Conservation (phyloP, 2,329 filamentous ascomycete genomes). For the Xylaria sp. region DNA sequence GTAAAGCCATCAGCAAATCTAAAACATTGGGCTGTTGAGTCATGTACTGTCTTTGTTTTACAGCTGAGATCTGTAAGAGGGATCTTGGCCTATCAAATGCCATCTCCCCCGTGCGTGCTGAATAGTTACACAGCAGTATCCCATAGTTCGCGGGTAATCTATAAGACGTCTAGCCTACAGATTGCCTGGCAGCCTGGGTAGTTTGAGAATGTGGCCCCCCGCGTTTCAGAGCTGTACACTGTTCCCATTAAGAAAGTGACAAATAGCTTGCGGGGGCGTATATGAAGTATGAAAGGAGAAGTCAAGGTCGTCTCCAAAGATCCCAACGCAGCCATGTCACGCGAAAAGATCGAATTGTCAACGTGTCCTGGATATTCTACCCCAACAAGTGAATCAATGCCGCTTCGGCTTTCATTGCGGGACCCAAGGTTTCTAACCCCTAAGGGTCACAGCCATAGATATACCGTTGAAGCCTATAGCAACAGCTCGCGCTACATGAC, state of each 20-base stretch:
- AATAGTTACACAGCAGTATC: constrained; percentile 1
- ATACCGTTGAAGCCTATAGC: constrained; percentile 12
- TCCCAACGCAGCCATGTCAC: constrained; percentile 7
- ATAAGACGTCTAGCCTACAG: neutral
- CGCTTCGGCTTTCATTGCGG: constrained; percentile 14
- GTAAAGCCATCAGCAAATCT: constrained; percentile 26
- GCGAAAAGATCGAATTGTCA: constrained; percentile 7
- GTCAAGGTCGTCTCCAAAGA: neutral
- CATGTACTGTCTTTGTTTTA: constrained; percentile 2
- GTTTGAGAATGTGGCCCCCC: neutral
- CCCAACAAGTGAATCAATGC: constrained; percentile 7
- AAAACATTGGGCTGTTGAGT: constrained; percentile 8
- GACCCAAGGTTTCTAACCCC: constrained; percentile 6
- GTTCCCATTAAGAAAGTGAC: neutral
- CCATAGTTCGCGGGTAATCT: constrained; percentile 1
- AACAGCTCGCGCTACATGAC: constrained; percentile 8
- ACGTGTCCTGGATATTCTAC: constrained; percentile 15
- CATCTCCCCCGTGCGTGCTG: neutral
- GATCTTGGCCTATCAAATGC: neutral
- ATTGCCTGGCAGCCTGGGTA: neutral
- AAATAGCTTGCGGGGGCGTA: neutral
- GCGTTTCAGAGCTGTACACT: neutral
- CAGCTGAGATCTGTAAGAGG: constrained; percentile 1
- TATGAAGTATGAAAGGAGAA: constrained; percentile 2
- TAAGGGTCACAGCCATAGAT: constrained; percentile 1